phyloP scores from a whole-genome alignment of 495 filamentous ascomycete genomes.

The Aspergillus hancockii region DNA sequence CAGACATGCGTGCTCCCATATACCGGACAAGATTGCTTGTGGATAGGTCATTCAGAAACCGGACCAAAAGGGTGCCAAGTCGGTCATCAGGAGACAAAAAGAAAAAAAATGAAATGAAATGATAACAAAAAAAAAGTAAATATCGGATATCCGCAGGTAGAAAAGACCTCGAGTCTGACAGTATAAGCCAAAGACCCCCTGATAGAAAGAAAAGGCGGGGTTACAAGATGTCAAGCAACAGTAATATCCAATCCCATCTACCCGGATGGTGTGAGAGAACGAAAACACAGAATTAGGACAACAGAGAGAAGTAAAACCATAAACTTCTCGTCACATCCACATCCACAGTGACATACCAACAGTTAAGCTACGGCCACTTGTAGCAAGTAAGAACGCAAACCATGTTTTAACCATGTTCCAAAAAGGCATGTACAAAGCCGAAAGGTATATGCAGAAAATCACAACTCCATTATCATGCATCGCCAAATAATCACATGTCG shows the following conservation, averaged over 20 bases:
- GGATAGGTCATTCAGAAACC: neutral
- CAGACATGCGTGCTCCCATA: conserved; percentile 12
- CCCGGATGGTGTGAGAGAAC: neutral
- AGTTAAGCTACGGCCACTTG: conserved; percentile 15
- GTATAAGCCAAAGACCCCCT: neutral
- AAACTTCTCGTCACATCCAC: neutral
- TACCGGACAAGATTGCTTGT: neutral
- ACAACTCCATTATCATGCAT: conserved; percentile 49
- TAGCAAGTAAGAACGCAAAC: conserved; percentile 24
- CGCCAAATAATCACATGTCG: conserved; percentile 57
- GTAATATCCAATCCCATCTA: conserved; percentile 1
- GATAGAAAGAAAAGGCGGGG: neutral
- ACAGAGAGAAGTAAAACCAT: neutral
- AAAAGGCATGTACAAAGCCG: conserved; percentile 40
- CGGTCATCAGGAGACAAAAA: conserved; percentile 1
- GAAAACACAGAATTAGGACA: neutral
- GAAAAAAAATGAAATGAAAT: neutral
- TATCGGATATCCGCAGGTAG: neutral
- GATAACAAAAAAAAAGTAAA: neutral
- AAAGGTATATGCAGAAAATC: conserved; percentile 34
- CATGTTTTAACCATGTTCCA: conserved; percentile 25
- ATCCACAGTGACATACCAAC: conserved; percentile 1
- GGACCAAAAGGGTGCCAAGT: neutral
- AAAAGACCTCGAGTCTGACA: neutral
- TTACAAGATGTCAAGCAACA: neutral